phyloP scores from a whole-genome alignment of 2,329 filamentous ascomycete genomes.

The Fusarium sacchari region DNA sequence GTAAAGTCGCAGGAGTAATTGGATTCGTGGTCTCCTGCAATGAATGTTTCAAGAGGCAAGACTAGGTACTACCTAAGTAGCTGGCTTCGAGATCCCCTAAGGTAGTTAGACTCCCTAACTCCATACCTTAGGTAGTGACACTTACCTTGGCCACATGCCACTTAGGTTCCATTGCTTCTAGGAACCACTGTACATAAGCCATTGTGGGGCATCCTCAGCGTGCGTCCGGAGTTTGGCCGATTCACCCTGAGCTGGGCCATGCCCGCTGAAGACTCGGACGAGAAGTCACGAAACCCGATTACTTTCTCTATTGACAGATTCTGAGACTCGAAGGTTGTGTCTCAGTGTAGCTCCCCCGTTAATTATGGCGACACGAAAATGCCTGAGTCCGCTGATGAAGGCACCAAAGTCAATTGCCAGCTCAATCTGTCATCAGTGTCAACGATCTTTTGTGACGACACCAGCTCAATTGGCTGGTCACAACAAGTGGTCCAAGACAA shows the following conservation, averaged over 20 bases:
- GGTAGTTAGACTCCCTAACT: too few relatives aligned
- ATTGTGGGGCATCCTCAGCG: slow-evolving; percentile 25
- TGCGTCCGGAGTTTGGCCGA: slow-evolving; percentile 45
- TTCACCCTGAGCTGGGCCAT: slow-evolving; percentile 24
- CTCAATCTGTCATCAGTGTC: slow-evolving; percentile 58
- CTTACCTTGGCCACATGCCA: slow-evolving; percentile 33
- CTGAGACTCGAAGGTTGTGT: background rate
- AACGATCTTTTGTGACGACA: slow-evolving; percentile 60
- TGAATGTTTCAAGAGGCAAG: slow-evolving; percentile 26
- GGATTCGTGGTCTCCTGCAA: slow-evolving; percentile 21
- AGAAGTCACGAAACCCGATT: background rate
- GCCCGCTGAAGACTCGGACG: background rate
- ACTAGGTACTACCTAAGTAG: background rate
- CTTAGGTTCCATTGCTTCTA: slow-evolving; percentile 16
- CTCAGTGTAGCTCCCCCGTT: background rate
- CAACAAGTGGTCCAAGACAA: slow-evolving; percentile 96
- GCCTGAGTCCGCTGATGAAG: slow-evolving; percentile 27
- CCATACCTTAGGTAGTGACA: background rate
- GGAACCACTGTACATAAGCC: slow-evolving; percentile 18
- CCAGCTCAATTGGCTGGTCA: slow-evolving; percentile 71
- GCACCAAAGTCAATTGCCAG: slow-evolving; percentile 15
- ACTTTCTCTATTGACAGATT: background rate
- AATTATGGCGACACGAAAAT: slow-evolving; percentile 30
- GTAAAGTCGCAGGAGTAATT: slow-evolving; percentile 8
- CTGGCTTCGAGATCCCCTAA: slow-evolving; percentile 37